Conservation (phyloP, 257 asterid genomes). For the Salvia miltiorrhiza region DNA sequence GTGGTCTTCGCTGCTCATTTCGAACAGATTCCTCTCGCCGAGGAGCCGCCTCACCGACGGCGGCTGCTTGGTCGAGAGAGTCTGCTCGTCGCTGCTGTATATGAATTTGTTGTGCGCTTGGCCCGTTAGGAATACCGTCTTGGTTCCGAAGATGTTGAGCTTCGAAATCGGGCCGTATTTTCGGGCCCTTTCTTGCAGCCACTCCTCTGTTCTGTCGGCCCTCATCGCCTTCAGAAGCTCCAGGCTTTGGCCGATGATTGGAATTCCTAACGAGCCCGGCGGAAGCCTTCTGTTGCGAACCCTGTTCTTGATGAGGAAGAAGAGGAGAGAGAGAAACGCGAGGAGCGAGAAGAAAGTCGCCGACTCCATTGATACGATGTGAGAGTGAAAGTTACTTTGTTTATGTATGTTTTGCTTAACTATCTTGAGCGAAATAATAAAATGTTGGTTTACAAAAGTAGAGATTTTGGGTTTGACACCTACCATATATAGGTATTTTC, state of each 20-base stretch:
- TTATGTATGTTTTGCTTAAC: neutral
- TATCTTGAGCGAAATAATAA: too few species aligned
- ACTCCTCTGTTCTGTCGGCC: neutral
- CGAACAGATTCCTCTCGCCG: neutral
- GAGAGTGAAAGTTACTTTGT: neutral
- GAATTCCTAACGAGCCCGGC: neutral
- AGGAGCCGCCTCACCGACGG: neutral
- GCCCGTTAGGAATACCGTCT: neutral
- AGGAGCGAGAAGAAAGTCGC: neutral
- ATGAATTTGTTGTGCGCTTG: conserved; percentile 16
- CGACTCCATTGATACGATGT: neutral
- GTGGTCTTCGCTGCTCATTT: conserved; percentile 3
- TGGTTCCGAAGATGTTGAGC: conserved; percentile 9
- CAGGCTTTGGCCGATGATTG: conserved; percentile 13
- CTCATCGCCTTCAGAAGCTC: conserved; percentile 3
- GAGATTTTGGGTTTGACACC: too few species aligned
- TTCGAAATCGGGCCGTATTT: conserved; percentile 21
- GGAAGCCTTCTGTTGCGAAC: neutral
- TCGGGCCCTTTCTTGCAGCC: conserved; percentile 11
- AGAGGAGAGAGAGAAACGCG: neutral
- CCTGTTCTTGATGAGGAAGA: neutral
- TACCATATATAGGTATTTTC: too few species aligned
- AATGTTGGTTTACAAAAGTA: too few species aligned
- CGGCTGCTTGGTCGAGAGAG: conserved; percentile 8
- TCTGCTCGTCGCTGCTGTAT: neutral